Evolutionary conservation across 1,284 basidiomycete genomes (phyloP).

Genomic region (Leccinum cinnamomeum): DNA sequence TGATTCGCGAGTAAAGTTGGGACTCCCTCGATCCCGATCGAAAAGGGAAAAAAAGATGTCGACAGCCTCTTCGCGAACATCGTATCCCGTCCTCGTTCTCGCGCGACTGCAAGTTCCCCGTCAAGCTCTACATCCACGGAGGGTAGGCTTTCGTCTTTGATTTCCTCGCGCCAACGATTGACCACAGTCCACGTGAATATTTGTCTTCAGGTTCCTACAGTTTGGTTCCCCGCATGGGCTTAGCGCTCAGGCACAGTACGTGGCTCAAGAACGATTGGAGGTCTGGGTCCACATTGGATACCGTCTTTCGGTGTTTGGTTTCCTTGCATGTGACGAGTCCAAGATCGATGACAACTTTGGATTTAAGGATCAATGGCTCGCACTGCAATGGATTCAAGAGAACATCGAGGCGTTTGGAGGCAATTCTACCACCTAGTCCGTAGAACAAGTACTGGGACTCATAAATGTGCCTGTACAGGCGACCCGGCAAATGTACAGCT

Average conservation of each 20-base stretch:
- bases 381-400: conserved; percentile 29
- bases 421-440: conserved; percentile 44
- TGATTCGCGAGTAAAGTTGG: conserved; percentile 49
- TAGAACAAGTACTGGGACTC: conserved; percentile 41
- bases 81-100: conserved; percentile 61
- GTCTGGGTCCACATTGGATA: conserved; percentile 75
- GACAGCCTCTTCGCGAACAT: conserved; percentile 68
- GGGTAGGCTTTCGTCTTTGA: conserved; percentile 42
- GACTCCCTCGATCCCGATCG: neutral
- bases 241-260: conserved; percentile 62
- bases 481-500: conserved; percentile 60
- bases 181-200: neutral
- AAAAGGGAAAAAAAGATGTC: neutral
- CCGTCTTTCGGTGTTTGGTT: conserved; percentile 72
- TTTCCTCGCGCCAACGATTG: neutral
- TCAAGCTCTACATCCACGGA: conserved; percentile 76
- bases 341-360: conserved; percentile 69
- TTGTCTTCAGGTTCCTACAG: conserved; percentile 63
- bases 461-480: conserved; percentile 51
- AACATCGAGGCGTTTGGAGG: conserved; percentile 33
- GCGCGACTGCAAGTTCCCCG: conserved; percentile 50
- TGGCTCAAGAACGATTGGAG: conserved; percentile 61
- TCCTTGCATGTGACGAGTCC: conserved; percentile 63
- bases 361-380: conserved; percentile 63
- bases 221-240: conserved; percentile 70